phyloP scores from a whole-genome alignment of 1,284 basidiomycete genomes.

The Ganoderma boninense region DNA sequence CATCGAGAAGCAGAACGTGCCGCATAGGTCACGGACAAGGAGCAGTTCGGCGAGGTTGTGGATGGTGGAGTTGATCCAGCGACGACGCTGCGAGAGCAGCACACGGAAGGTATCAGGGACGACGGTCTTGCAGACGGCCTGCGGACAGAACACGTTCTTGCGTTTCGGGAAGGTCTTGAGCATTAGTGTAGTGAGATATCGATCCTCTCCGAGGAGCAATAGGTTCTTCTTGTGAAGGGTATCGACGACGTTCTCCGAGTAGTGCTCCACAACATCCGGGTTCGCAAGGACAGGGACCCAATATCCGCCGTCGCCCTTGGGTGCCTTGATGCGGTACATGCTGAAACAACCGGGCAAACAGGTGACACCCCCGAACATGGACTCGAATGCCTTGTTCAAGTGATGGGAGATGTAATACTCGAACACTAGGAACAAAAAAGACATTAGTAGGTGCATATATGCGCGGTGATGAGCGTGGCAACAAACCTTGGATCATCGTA shows the following conservation, averaged over 20 bases:
- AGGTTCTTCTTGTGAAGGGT: conserved; percentile 99
- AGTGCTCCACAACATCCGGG: conserved; percentile 97
- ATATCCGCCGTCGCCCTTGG: conserved; percentile 91
- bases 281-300: conserved; percentile 99
- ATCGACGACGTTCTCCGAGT: conserved; percentile 97
- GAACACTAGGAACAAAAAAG: conserved; percentile 70
- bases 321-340: conserved; percentile 99
- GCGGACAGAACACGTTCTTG: conserved; percentile 99
- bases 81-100: conserved; percentile 94
- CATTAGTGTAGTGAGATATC: conserved; percentile 95
- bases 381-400: conserved; percentile 98
- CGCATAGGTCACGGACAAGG: conserved; percentile 93
- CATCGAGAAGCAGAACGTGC: conserved; percentile 98
- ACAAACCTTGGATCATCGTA: conserved; percentile 96
- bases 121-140: conserved; percentile 97
- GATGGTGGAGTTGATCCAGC: conserved; percentile 99
- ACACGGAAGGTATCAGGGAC: conserved; percentile 97
- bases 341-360: conserved; percentile 99
- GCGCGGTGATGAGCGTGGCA: conserved; percentile 7
- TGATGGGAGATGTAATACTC: conserved; percentile 99
- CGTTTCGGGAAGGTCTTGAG: conserved; percentile 99
- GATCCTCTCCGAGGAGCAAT: conserved; percentile 97
- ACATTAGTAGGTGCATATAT: conserved; percentile 14
- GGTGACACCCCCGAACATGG: conserved; percentile 99
- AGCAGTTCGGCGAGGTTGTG: conserved; percentile 97